Base-by-base conservation (phyloP, 345 rosid species). In the Citrus trifoliata region DNA sequence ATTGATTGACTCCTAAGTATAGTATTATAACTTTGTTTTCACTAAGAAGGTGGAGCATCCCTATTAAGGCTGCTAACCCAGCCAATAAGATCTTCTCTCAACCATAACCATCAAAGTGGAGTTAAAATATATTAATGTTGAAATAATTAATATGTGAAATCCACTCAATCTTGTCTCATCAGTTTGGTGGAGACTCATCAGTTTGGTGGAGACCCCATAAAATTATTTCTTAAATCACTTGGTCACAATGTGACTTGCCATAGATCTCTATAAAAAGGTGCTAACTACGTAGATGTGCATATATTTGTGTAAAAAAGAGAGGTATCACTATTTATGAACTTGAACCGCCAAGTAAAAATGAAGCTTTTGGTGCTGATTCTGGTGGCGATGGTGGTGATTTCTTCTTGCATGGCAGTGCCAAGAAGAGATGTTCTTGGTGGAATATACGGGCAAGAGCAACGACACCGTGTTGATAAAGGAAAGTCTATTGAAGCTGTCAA, bases 371-470 rank as follows among this genome's bases (percentile, higher is more conserved):
- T 67, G 18, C 27, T 81, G 46, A 37, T 82, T 59, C 48, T 83
- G 74, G 65, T 46, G 55, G 69, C 59, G 83, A 79, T 86, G 81
- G 42, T 86, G 76, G 73, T 82, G 73, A 73, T 76, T 24, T 78
- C 69, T 27, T 78, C 70, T 69, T 56, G 82, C 81, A 10, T 61
- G 77, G 83, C 33, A 13, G 74, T 60, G 73, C 61, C 83, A 7
- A 76, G 80, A 74, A 81, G 73, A 72, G 83, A 18, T n/a, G 37
- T 30, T n/a, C 25, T 71, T 1, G 83, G 78, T 21, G 85, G 82
- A 73, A 75, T 76, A 75, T 55, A 75, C 13, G 77, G 72, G 25
- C 74, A 76, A 66, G 82, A 69, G 76, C 76, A 76, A 59, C 68
- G 73, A 60, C 71, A 71, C 56, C 56, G 21, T 5, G 67, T 35